Evolutionary conservation across 768 basidiomycete species (phyloP), one percentile per base, ranked within the genome.

Genomic region (Trametes meyenii): DNA sequence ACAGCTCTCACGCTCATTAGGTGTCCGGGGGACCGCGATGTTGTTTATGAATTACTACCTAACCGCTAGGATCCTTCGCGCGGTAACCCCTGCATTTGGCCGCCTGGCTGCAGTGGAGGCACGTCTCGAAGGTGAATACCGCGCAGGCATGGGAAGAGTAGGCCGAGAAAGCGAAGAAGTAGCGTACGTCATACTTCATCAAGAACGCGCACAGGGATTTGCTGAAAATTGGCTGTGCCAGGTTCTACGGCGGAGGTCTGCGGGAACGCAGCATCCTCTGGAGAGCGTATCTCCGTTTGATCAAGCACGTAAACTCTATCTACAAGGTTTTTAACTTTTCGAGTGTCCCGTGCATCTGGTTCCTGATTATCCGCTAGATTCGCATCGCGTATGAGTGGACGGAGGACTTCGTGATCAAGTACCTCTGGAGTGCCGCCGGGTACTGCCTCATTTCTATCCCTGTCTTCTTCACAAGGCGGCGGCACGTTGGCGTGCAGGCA

Each of bases 371-470:
- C 16, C 14, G 5, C 10, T 62, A 92, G 90, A 92, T 94, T 54
- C 88, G 94, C 16, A 92, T 96, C 49, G 89, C 89, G 1, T 96
- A 93, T 69, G 92, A 87, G 76, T 97, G 92, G 95, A 97, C 92
- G 0, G 96, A 97, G 71, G 96, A 97, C 76, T 95, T 93, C 66
- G 90, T 97, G 19, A 94, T 97, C 80, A 97, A 97, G 73, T 98
- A 97, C 72, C 77, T 92, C 10, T 97, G 94, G 96, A 94, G 91
- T 11, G 95, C 95, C 0, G 88, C 87, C 4, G 96, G 96, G 0
- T 98, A 98, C 73, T 83, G 82, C 4, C 81, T 98, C 21, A 98
- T 98, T 70, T 92, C 94, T 8, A 88, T 98, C 0, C 96, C 96
- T 0, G 81, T 96, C 19, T 77, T 96, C 40, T 86, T 91, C 68